Evolutionary conservation across 345 rosid genomes (phyloP).

Genomic region (Firmiana major): DNA sequence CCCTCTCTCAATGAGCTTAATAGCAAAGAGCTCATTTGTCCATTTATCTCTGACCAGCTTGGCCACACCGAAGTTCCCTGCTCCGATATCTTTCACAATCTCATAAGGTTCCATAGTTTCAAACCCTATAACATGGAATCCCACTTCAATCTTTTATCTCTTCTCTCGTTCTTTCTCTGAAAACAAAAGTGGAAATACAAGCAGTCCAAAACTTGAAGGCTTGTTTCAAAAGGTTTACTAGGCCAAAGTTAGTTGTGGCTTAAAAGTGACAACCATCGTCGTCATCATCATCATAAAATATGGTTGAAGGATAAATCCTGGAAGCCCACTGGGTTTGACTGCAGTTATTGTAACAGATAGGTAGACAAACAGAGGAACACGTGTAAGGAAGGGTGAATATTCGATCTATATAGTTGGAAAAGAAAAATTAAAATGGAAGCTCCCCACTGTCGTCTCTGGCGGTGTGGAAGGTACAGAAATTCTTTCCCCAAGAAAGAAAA

Average conservation of each 20-base stretch:
- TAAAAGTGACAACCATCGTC: slow-evolving; percentile 12
- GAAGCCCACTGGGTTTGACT: slow-evolving; percentile 8
- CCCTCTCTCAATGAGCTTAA: slow-evolving; percentile 66
- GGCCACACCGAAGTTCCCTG: slow-evolving; percentile 71
- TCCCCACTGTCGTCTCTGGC: slow-evolving; percentile 1
- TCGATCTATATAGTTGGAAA: not conserved
- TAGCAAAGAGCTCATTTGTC: slow-evolving; percentile 53
- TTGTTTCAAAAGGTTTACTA: not conserved
- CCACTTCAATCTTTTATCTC: not conserved
- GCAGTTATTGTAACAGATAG: not conserved
- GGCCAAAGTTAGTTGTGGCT: slow-evolving; percentile 6
- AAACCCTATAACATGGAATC: not conserved
- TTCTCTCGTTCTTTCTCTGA: not conserved
- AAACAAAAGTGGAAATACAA: not conserved
- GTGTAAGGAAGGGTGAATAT: slow-evolving; percentile 14
- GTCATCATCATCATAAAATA: slow-evolving; percentile 7
- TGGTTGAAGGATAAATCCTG: not conserved
- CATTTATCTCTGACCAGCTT: slow-evolving; percentile 51
- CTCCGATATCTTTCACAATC: slow-evolving; percentile 59
- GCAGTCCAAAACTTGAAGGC: not conserved
- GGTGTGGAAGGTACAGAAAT: slow-evolving; percentile 10
- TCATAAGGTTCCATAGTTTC: slow-evolving; percentile 58
- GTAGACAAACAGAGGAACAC: not conserved
- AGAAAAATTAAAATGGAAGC: not conserved
- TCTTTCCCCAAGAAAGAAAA: not conserved